Base-by-base conservation (phyloP, 805 yeast genomes). In the Ogataea salicorniae region DNA sequence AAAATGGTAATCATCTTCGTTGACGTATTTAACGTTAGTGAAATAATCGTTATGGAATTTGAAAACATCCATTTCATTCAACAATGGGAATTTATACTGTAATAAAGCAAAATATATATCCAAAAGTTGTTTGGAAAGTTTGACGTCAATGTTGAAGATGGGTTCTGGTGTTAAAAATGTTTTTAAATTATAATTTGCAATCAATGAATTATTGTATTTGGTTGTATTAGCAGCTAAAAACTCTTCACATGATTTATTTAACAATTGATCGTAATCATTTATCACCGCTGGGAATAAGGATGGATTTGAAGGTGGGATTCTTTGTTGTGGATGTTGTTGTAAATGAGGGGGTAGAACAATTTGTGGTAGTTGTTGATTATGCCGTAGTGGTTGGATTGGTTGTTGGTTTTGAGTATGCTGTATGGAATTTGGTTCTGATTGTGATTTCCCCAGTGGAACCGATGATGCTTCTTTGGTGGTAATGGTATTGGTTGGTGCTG, bases 51-150 rank as follows among this genome's bases (percentile, higher is more conserved):
- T 71, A 60, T 78, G 80, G 52, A 79, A 79, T 29, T 67, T 66
- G 37, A 73, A 66, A 20, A 79, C 72, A 46, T 77, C 83, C 33
- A 67, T 66, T 57, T 79, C 83, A 54, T 75, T 76, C 31, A 80
- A 59, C 31, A 80, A 52, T 0, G 84, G 84, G 53, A 79, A 79
- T 52, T 79, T 78, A 60, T 75, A 76, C 54, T 80, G 84, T 36
- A 79, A 58, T 43, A 80, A 64, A 13, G 79, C 70, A 59, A 80
- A 79, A 57, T 76, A 79, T n/a, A 77, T 74, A 47, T 77, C 81
- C 39, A 79, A 56, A 34, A 79, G 71, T 31, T 76, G 75, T 49
- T 77, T 69, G 2, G 82, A 71, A 26, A 76, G 58, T 41, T 70
- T 67, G 46, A 72, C 74, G 54, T 79, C 81, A 46, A 79, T 69